Evolutionary conservation across 768 basidiomycete genomes (phyloP).

Genomic region (Amanita jacksonii): DNA sequence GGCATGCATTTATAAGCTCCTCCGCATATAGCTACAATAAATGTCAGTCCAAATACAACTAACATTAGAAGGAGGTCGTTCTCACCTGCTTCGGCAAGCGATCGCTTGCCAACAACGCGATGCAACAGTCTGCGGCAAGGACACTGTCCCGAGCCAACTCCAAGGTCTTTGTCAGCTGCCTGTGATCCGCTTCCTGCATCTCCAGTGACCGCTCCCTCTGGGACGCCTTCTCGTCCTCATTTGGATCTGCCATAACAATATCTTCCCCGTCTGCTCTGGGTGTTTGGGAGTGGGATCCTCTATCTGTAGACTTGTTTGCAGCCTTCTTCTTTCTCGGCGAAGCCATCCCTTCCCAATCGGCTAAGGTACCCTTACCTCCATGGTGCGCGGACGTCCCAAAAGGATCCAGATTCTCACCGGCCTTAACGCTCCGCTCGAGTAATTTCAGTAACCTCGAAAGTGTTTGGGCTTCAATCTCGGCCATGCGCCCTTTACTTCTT

Average conservation of each 20-base stretch:
- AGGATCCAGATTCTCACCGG: slow-evolving; percentile 67
- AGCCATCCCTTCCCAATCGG: slow-evolving; percentile 15
- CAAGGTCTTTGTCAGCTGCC: slow-evolving; percentile 39
- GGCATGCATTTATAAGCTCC: slow-evolving; percentile 77
- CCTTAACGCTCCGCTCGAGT: slow-evolving; percentile 68
- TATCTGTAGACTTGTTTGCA: slow-evolving; percentile 31
- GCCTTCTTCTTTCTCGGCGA: slow-evolving; percentile 54
- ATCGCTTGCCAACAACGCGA: slow-evolving; percentile 70
- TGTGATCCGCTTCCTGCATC: slow-evolving; percentile 39
- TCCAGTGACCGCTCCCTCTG: slow-evolving; percentile 11
- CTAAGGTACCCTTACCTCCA: background rate
- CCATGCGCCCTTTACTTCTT: slow-evolving; percentile 45
- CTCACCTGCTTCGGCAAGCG: slow-evolving; percentile 80
- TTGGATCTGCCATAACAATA: slow-evolving; percentile 16
- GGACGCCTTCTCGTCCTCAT: slow-evolving; percentile 12
- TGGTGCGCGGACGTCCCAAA: slow-evolving; percentile 26
- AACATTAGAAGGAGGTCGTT: background rate
- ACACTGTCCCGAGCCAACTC: slow-evolving; percentile 65
- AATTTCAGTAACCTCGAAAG: slow-evolving; percentile 65
- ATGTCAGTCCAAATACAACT: background rate
- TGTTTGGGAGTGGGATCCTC: slow-evolving; percentile 35
- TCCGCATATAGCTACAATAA: slow-evolving; percentile 78
- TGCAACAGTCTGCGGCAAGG: slow-evolving; percentile 74
- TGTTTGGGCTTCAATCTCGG: slow-evolving; percentile 53
- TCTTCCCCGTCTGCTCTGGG: slow-evolving; percentile 27